These are phyloP conservation scores for Globisporangium parvum DNA, from an alignment of 352 stramenopile genomes.

Conservation along the genomic window DNA sequence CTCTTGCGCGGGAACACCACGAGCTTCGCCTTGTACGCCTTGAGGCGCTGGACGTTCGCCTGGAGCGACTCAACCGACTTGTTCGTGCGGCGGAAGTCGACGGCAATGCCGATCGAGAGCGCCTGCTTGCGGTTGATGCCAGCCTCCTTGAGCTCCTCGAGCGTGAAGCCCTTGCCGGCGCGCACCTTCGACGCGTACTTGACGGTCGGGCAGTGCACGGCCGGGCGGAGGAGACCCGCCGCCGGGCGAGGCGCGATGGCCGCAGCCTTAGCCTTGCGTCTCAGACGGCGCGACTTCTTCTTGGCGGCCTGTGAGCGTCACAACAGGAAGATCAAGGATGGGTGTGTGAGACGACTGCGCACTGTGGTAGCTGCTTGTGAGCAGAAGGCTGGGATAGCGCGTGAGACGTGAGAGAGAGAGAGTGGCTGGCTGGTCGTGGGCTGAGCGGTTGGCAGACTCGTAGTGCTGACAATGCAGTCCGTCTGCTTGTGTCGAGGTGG, in stretches of 20 bases:
- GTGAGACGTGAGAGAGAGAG: background rate
- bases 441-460: background rate
- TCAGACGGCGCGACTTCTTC: slow-evolving; percentile 94
- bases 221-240: slow-evolving; percentile 93
- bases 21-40: slow-evolving; percentile 98
- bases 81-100: slow-evolving; percentile 98
- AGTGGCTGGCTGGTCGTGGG: background rate
- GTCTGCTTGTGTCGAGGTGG: no score
- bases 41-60: slow-evolving; percentile 97
- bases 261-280: slow-evolving; percentile 96
- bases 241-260: slow-evolving; percentile 95
- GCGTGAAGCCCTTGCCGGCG: slow-evolving; percentile 97
- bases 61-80: slow-evolving; percentile 94
- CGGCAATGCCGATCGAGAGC: slow-evolving; percentile 96
- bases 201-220: slow-evolving; percentile 97
- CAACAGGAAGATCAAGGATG: background rate
- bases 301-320: slow-evolving; percentile 90
- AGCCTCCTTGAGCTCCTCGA: slow-evolving; percentile 98
- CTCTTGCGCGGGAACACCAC: slow-evolving; percentile 98
- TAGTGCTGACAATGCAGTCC: no score
- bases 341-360: background rate
- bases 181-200: slow-evolving; percentile 98
- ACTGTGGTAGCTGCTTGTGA: background rate
- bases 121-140: slow-evolving; percentile 95
- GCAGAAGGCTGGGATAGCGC: background rate